These are phyloP conservation scores for Xylariaceae sp. DNA, from an alignment of 2,329 filamentous ascomycete genomes.

Conservation along the genomic window DNA sequence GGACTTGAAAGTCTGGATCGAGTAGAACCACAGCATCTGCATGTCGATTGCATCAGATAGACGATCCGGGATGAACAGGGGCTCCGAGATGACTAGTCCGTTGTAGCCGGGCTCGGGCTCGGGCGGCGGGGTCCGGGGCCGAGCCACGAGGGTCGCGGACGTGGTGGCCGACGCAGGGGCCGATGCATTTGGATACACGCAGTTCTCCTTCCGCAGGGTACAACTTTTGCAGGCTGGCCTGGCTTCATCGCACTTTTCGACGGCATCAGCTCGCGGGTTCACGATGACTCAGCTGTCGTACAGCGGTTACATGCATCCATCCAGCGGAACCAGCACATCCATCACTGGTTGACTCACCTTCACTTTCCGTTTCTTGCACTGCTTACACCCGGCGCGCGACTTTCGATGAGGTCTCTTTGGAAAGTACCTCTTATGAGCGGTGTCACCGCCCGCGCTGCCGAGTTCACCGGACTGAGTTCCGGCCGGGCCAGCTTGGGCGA, in stretches of 20 bases:
- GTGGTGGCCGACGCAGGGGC: constrained; percentile 1
- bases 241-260: constrained; percentile 39
- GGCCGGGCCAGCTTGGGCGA: too few relatives aligned
- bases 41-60: constrained; percentile 36
- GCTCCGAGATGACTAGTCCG: constrained; percentile 18
- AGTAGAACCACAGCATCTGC: constrained; percentile 50
- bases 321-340: too few relatives aligned
- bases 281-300: too few relatives aligned
- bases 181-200: constrained; percentile 33
- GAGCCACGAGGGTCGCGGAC: neutral
- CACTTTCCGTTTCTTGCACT: constrained; percentile 48
- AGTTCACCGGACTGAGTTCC: too few relatives aligned
- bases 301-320: too few relatives aligned
- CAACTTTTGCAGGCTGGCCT: constrained; percentile 44
- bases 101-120: constrained; percentile 1
- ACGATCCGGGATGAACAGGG: constrained; percentile 26
- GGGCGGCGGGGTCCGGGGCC: constrained; percentile 3
- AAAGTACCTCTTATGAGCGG: constrained; percentile 26
- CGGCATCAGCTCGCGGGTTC: too few relatives aligned
- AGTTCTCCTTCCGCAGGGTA: constrained; percentile 37
- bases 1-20: constrained; percentile 35
- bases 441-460: too few relatives aligned
- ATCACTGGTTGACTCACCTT: constrained; percentile 29
- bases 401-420: constrained; percentile 49
- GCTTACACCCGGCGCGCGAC: constrained; percentile 44